Conservation (phyloP, 1,284 basidiomycete genomes). For the Fomitopsis schrenkii region DNA sequence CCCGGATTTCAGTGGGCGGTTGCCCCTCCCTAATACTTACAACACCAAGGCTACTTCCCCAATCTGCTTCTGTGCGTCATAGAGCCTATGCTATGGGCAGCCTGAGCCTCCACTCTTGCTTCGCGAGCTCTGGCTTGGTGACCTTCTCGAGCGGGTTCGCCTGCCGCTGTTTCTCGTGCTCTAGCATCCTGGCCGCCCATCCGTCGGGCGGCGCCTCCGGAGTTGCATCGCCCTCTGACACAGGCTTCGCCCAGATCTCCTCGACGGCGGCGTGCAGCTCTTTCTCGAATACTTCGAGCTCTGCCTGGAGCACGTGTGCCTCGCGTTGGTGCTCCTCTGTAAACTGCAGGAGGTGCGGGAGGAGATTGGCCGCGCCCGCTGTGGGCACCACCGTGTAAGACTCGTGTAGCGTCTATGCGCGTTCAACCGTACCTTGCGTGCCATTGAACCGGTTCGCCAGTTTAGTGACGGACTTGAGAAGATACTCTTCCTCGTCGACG, state of each 20-base stretch:
- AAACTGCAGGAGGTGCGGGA: slow-evolving; percentile 69
- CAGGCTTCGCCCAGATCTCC: slow-evolving; percentile 51
- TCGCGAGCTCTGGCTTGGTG: slow-evolving; percentile 48
- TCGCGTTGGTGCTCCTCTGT: slow-evolving; percentile 55
- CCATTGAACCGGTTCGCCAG: slow-evolving; percentile 56
- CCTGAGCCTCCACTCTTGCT: slow-evolving; percentile 47
- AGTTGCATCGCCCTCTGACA: slow-evolving; percentile 25
- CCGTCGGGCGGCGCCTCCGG: slow-evolving; percentile 37
- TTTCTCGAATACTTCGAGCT: slow-evolving; percentile 45
- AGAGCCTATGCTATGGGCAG: slow-evolving; percentile 22
- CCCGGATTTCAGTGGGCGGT: no score
- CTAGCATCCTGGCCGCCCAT: slow-evolving; percentile 61
- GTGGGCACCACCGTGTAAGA: slow-evolving; percentile 6
- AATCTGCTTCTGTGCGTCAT: no score
- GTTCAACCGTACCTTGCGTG: slow-evolving; percentile 46
- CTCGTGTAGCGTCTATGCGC: slow-evolving; percentile 1
- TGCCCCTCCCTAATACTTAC: no score
- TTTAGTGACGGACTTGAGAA: slow-evolving; percentile 81
- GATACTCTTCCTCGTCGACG: slow-evolving; percentile 95
- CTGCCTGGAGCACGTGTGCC: slow-evolving; percentile 50
- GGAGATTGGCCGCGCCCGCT: slow-evolving; percentile 59
- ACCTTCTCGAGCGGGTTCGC: slow-evolving; percentile 56
- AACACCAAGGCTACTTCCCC: no score
- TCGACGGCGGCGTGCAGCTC: slow-evolving; percentile 53
- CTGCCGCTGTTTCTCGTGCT: slow-evolving; percentile 45